These are phyloP conservation scores for Aspergillus spinulosporus DNA, from an alignment of 2,329 filamentous ascomycete species.

Conservation along the genomic window DNA sequence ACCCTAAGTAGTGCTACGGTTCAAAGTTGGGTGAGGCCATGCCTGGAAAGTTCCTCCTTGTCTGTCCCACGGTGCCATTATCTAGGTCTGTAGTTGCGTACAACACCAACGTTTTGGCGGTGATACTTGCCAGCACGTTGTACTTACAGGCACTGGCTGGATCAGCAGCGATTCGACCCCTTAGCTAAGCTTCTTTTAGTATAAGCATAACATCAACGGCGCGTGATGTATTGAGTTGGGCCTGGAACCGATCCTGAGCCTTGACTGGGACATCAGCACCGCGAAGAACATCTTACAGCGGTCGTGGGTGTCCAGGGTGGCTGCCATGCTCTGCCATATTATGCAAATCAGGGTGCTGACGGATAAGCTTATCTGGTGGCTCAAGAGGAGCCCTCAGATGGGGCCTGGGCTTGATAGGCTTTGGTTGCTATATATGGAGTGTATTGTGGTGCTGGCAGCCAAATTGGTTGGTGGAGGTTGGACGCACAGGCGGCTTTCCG, in stretches of 20 bases:
- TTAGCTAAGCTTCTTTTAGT: slow-evolving; percentile 4
- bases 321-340: not conserved
- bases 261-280: not conserved
- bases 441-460: too few relatives aligned
- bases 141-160: not conserved
- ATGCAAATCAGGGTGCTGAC: not conserved
- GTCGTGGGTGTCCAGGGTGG: not conserved
- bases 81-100: not conserved
- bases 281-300: too few relatives aligned
- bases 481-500: not conserved
- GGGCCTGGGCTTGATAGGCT: not conserved
- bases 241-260: not conserved
- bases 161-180: not conserved
- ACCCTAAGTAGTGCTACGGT: not conserved
- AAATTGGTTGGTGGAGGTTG: not conserved
- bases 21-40: too few relatives aligned
- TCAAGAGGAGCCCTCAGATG: not conserved
- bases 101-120: not conserved
- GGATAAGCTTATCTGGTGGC: not conserved
- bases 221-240: not conserved
- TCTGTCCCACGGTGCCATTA: too few relatives aligned
- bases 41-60: too few relatives aligned
- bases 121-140: not conserved
- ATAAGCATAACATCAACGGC: not conserved
- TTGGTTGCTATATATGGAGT: not conserved